A percentile compares a stretch with the other conserved stretches of the same genome.
Evolutionary conservation across 345 rosid genomes (phyloP).

Genomic region (Lenwebbia sp.): DNA sequence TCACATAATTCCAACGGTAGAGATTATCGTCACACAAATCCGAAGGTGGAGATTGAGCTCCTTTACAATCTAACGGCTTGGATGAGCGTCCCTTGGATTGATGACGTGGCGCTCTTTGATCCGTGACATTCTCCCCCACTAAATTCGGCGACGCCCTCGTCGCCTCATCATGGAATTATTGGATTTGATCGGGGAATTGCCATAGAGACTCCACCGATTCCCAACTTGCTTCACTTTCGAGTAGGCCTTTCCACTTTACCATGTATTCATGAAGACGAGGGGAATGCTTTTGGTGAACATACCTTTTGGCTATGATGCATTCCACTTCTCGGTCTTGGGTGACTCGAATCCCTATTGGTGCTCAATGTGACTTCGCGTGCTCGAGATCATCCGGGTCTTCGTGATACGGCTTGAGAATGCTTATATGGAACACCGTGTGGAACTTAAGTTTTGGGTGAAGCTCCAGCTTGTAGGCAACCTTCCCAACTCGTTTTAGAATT

Average conservation of each 20-base stretch:
- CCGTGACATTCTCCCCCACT: background rate
- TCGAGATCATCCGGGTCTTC: background rate
- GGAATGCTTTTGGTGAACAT: background rate
- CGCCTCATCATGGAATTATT: background rate
- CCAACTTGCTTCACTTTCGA: background rate
- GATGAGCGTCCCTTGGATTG: no score
- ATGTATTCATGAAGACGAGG: background rate
- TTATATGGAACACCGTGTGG: background rate
- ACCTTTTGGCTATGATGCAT: background rate
- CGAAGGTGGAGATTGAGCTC: no score
- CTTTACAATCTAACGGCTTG: no score
- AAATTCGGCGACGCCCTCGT: background rate
- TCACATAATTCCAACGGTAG: no score
- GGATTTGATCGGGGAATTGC: background rate
- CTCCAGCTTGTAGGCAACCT: background rate
- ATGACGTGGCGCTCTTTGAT: no score
- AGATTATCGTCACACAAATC: no score
- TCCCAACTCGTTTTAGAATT: background rate
- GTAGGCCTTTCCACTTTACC: background rate
- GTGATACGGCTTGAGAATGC: background rate
- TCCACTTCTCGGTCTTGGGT: background rate
- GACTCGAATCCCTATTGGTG: background rate
- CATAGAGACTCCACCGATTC: background rate
- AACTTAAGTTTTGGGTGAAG: background rate
- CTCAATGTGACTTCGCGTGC: background rate